Base-by-base conservation (phyloP, 2,329 filamentous ascomycete species). In the Ceratocystis diversiconidia region DNA sequence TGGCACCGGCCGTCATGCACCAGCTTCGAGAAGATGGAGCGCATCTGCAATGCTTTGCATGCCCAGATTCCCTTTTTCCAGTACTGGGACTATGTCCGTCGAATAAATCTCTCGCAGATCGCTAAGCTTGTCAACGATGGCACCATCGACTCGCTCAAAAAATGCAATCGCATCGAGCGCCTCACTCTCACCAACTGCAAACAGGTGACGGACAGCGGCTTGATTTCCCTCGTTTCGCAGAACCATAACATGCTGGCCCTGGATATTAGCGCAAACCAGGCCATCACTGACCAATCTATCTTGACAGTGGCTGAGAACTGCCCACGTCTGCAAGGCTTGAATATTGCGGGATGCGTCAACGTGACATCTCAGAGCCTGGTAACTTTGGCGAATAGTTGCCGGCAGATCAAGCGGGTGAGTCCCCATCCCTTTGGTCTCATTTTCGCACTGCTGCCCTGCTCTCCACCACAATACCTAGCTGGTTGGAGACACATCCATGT, bases 1-100 rank as follows among this genome's bases (percentile, higher is more conserved):
- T 99, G 94, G 94, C 92, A 96, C 75, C 84, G 94, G 48, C 94
- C 94, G 1, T 86, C 90, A 32, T 97, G 94, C 77, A 91, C 88
- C 71, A 90, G 85, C 71, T 96, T 90, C 88, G 76, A 80, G 12
- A 91, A 91, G 73, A 85, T 96, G 71, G 80, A 85, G 71, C 87
- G 79, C 70, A 94, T 99, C 70, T 92, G 91, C 72, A 80, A 82
- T 66, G 92, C 92, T 1, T 83, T 96, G 44, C 82, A 84, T 59
- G 80, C 85, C 32, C 77, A 82, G 43, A 77, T 85, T n/a, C 87
- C 89, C 70, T 92, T 89, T 75, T 99, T 96, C 74, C 82, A 85
- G 70, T 99, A 99, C 75, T 84, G 86, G 70, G 87, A 92, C 69
- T 88, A 97, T 71, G 89, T 99, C 76, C 92, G 92, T 77, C 85